Evolutionary conservation across 192 early-diverging fungal species (phyloP).

Genomic region (Backusella circina): DNA sequence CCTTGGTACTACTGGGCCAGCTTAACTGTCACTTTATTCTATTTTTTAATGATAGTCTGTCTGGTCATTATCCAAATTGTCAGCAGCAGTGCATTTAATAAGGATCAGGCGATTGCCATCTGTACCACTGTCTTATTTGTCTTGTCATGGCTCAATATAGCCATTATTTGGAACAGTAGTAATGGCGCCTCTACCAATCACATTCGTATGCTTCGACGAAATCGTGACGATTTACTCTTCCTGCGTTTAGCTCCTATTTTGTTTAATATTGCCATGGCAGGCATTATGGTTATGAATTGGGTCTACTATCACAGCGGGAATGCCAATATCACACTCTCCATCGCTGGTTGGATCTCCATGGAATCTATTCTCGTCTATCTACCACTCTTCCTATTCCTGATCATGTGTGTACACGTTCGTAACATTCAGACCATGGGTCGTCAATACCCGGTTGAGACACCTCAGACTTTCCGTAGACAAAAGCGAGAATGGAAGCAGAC

Average conservation of each 20-base stretch:
- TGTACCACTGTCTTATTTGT: neutral
- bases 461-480: neutral
- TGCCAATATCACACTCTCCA: neutral
- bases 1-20: slow-evolving; percentile 5
- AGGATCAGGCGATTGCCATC: neutral
- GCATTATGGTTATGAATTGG: neutral
- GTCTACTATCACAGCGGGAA: neutral
- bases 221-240: slow-evolving; percentile 10
- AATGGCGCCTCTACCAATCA: slow-evolving; percentile 1
- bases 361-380: neutral
- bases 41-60: neutral
- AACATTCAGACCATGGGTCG: slow-evolving; percentile 1
- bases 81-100: neutral
- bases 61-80: neutral
- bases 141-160: slow-evolving; percentile 1
- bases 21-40: neutral
- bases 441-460: slow-evolving; percentile 5
- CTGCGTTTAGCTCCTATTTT: slow-evolving; percentile 3
- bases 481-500: neutral
- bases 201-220: slow-evolving; percentile 5
- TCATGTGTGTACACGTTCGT: slow-evolving; percentile 5
- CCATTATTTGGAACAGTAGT: neutral
- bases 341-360: neutral
- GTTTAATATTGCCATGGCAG: neutral
- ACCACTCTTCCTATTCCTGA: neutral